Percentiles rank a stretch among this genome's conserved stretches.
Evolutionary conservation across 495 filamentous ascomycete genomes (phyloP).

Genomic region (Endocarpon pusillum): DNA sequence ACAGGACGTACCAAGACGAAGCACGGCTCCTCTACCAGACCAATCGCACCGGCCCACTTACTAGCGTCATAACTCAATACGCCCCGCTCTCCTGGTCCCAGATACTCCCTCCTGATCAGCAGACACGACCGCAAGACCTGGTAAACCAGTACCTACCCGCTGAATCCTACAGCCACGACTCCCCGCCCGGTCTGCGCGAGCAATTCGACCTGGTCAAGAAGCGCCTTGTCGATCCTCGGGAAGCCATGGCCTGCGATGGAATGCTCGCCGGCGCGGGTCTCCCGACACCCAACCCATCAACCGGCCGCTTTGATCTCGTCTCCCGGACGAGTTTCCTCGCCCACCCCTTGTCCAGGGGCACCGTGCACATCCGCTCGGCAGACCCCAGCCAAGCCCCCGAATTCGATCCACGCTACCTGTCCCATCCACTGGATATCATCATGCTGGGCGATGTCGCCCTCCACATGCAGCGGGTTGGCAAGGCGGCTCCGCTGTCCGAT

Average conservation of each 20-base stretch:
- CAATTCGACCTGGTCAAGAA: conserved; percentile 1
- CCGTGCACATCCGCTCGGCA: conserved; percentile 19
- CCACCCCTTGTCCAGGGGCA: conserved; percentile 25
- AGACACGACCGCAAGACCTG: too few relatives aligned
- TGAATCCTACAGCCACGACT: too few relatives aligned
- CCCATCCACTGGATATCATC: conserved; percentile 29
- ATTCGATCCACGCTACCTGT: conserved; percentile 33
- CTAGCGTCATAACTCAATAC: conserved; percentile 5
- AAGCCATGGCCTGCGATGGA: too few relatives aligned
- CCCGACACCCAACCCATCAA: too few relatives aligned
- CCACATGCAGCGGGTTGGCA: too few relatives aligned
- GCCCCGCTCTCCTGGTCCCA: too few relatives aligned
- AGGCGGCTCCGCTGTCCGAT: conserved; percentile 2
- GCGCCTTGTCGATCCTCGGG: conserved; percentile 2
- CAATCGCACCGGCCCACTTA: conserved; percentile 8
- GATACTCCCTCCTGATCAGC: too few relatives aligned
- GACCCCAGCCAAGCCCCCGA: conserved; percentile 25
- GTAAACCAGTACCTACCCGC: too few relatives aligned
- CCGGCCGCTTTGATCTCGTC: too few relatives aligned
- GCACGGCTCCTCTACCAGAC: conserved; percentile 3
- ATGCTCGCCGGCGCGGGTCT: too few relatives aligned
- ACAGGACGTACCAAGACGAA: neutral
- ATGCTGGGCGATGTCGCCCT: conserved; percentile 31
- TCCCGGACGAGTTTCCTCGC: too few relatives aligned
- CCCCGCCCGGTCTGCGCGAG: conserved; percentile 1